These are phyloP conservation scores for Westerdykella aurantiaca DNA, from an alignment of 2,329 filamentous ascomycete species.

Conservation along the genomic window DNA sequence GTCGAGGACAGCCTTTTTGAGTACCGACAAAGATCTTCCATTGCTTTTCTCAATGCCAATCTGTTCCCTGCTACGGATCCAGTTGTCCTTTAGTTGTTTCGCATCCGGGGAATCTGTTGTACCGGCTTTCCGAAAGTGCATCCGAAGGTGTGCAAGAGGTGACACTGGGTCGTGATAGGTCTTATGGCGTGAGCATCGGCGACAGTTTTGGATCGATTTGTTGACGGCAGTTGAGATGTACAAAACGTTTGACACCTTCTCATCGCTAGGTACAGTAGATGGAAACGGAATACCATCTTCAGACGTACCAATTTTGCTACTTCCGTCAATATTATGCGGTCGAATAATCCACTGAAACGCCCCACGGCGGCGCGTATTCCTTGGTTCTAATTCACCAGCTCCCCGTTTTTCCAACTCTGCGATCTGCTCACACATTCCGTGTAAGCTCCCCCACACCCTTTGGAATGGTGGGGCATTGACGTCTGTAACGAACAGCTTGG, in stretches of 20 bases:
- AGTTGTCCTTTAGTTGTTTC: conserved; percentile 10
- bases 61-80: conserved; percentile 18
- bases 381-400: not conserved
- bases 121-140: not conserved
- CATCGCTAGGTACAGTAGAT: too few relatives aligned
- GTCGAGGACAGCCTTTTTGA: conserved; percentile 11
- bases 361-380: too few relatives aligned
- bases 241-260: too few relatives aligned
- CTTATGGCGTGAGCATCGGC: not conserved
- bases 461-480: not conserved
- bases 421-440: not conserved
- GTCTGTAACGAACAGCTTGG: conserved; percentile 20
- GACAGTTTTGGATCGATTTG: not conserved
- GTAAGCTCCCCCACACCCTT: too few relatives aligned
- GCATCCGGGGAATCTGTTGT: not conserved
- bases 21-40: conserved; percentile 9
- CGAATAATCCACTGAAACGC: too few relatives aligned
- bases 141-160: not conserved
- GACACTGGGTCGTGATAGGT: not conserved
- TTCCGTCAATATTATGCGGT: not conserved
- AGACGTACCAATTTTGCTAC: too few relatives aligned
- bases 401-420: conserved; percentile 3
- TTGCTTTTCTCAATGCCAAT: conserved; percentile 17
- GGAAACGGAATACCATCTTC: too few relatives aligned
- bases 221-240: conserved; percentile 4